Conservation (phyloP, 805 yeast species). For the Cyberlindnera petersonii region DNA sequence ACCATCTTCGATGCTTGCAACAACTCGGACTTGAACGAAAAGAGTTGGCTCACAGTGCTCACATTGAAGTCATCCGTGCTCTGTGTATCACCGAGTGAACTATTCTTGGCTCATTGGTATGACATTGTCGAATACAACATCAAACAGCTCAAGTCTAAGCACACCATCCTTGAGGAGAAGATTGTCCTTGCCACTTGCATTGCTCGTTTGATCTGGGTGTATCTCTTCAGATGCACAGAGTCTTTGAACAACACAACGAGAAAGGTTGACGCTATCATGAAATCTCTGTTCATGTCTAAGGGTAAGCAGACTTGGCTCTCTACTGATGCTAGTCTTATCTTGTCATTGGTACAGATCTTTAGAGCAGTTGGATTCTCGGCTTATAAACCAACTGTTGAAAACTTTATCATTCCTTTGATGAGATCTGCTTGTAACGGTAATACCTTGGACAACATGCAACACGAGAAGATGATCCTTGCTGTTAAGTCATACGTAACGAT, state of each 20-base stretch:
- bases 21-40: conserved; percentile 41
- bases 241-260: conserved; percentile 84
- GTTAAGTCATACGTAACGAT: conserved; percentile 70
- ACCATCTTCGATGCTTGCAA: conserved; percentile 50
- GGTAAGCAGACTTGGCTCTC: conserved; percentile 76
- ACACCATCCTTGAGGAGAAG: conserved; percentile 38
- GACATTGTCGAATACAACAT: conserved; percentile 57
- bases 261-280: conserved; percentile 62
- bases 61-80: conserved; percentile 68
- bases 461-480: conserved; percentile 69
- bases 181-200: conserved; percentile 58
- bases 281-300: conserved; percentile 48
- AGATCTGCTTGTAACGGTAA: conserved; percentile 55
- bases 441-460: conserved; percentile 55
- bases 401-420: conserved; percentile 67
- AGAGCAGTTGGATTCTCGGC: conserved; percentile 77
- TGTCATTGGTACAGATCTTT: conserved; percentile 68
- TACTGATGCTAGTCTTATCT: conserved; percentile 55
- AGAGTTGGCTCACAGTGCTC: conserved; percentile 64
- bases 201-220: conserved; percentile 85
- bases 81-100: conserved; percentile 74
- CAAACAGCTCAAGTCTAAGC: conserved; percentile 63
- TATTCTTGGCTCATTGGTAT: conserved; percentile 73
- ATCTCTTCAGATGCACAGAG: conserved; percentile 79
- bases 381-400: conserved; percentile 75